These are phyloP conservation scores for Serendipita sp. DNA, from an alignment of 768 basidiomycete genomes.

Conservation along the genomic window DNA sequence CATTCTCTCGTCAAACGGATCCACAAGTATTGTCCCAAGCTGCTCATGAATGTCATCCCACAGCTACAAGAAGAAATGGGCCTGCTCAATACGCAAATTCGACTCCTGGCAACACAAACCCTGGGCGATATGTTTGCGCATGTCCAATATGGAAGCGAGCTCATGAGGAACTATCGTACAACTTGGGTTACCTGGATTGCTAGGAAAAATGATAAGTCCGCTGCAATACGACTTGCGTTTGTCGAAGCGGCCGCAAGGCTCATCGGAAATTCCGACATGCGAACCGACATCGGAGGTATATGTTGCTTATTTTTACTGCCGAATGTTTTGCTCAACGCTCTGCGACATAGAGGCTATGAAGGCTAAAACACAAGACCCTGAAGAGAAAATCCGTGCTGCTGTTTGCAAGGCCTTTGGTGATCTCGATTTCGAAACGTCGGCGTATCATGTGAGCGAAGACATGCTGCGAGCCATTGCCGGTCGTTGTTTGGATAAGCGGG, in stretches of 20 bases:
- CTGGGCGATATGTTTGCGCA: conserved; percentile 78
- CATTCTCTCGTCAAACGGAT: conserved; percentile 79
- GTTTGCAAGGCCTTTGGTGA: conserved; percentile 67
- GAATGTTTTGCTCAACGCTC: not conserved
- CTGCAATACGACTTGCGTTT: conserved; percentile 58
- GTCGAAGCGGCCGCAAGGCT: conserved; percentile 54
- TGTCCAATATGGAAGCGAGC: conserved; percentile 45
- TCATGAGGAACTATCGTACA: conserved; percentile 62
- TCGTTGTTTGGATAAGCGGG: conserved; percentile 77
- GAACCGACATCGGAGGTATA: conserved; percentile 58
- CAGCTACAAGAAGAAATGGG: conserved; percentile 83
- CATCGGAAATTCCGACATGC: conserved; percentile 52
- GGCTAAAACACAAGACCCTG: conserved; percentile 65
- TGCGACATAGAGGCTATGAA: conserved; percentile 35
- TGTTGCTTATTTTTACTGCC: not conserved
- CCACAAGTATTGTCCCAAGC: conserved; percentile 58
- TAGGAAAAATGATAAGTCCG: conserved; percentile 59
- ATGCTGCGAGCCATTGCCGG: conserved; percentile 52
- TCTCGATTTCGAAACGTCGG: conserved; percentile 78
- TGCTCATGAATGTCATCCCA: conserved; percentile 82
- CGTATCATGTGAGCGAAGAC: conserved; percentile 58
- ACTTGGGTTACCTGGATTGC: conserved; percentile 79
- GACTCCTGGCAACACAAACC: conserved; percentile 68
- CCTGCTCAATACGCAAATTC: conserved; percentile 52
- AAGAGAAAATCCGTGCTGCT: conserved; percentile 79